phyloP scores from a whole-genome alignment of 148 eudicot genomes.

The Mesembryanthemum crystallinum region DNA sequence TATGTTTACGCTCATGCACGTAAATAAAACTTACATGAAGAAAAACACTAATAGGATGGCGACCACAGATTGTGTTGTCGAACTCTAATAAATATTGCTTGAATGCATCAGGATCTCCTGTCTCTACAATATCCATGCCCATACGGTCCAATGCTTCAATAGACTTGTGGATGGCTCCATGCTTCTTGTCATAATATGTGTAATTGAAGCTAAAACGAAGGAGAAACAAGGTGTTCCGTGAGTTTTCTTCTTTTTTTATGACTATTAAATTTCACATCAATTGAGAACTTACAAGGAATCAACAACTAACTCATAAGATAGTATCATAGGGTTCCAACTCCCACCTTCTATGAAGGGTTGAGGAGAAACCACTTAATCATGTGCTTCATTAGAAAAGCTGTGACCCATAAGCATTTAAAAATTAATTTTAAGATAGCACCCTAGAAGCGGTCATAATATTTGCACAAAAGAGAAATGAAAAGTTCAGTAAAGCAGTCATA shows the following conservation, averaged over 20 bases:
- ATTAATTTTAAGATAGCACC: background rate
- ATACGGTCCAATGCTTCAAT: constrained; percentile 84
- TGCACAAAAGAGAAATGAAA: background rate
- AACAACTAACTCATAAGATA: too few relatives aligned
- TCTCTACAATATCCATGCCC: constrained; percentile 94
- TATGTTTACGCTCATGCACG: background rate
- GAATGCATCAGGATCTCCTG: constrained; percentile 88
- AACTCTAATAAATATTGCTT: constrained; percentile 71
- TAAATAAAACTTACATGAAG: constrained; percentile 72
- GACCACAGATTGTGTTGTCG: constrained; percentile 97
- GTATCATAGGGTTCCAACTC: too few relatives aligned
- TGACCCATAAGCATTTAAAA: background rate
- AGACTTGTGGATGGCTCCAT: constrained; percentile 83
- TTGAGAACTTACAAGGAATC: too few relatives aligned
- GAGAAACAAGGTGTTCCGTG: background rate
- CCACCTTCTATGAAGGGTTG: too few relatives aligned
- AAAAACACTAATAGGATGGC: constrained; percentile 90
- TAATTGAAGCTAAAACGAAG: constrained; percentile 66
- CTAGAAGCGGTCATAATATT: background rate
- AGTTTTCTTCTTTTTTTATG: too few relatives aligned
- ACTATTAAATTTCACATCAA: too few relatives aligned
- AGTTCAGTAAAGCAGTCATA: too few relatives aligned
- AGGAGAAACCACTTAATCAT: too few relatives aligned
- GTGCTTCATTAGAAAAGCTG: too few relatives aligned
- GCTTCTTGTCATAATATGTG: constrained; percentile 70